Evolutionary conservation across 306 rosid genomes (phyloP), one percentile per base, ranked within the genome.

Genomic region (Morella rubra): DNA sequence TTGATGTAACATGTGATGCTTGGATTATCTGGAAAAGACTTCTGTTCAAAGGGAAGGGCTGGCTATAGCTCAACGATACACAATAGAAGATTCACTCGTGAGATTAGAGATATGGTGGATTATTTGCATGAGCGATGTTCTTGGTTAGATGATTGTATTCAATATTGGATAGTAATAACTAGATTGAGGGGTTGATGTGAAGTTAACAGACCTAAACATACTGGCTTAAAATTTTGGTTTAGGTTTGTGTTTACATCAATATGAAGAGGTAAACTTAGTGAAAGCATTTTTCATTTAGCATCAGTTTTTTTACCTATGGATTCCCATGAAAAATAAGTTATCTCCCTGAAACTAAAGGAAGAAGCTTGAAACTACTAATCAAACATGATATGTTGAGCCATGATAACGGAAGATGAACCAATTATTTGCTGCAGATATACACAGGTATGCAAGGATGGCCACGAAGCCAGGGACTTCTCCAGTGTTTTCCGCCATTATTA

Each of bases 401-500:
- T 54, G 66, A 27, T 40, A 51, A 50, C 42, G 75, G 73, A 27
- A 27, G 27, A 74, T 40, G 68, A 64, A 44, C 74, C 73, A 19
- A 42, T 70, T 74, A 24, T 78, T 75, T 77, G 71, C 53, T 54
- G 66, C 90, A 91, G 93, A 85, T 93, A 86, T 66, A 77, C 83
- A 13, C 85, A 87, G 32, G 86, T 93, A 1, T 93, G 97, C 87
- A 68, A 68, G n/a, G 84, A 73, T 64, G 98, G 91, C 13, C 82
- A 87, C 71, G 97, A 90, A 77, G 69, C 74, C 14, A 80, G 79
- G 78, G 98, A 91, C 83, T 93, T 93, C 80, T 91, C 98, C 5
- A 86, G 92, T 71, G 93, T 86, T 69, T 93, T 93, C 84, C 91
- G 91, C 59, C 96, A 90, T 81, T 85, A 79, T 71, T 90, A 90